Evolutionary conservation across 768 basidiomycete species (phyloP).

Genomic region (Exsudoporus frostii): DNA sequence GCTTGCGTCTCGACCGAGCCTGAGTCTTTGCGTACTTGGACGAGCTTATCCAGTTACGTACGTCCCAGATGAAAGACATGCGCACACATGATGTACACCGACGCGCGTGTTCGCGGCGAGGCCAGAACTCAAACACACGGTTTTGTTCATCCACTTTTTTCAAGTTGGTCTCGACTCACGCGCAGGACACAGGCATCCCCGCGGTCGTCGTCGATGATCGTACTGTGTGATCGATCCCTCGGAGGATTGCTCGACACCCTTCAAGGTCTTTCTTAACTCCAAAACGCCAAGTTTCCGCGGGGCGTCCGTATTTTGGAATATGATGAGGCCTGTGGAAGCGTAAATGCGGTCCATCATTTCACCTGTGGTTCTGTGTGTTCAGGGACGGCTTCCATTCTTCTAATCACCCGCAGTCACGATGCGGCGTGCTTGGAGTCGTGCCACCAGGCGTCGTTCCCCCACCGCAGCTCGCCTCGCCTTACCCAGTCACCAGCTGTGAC

Average conservation of each 20-base stretch:
- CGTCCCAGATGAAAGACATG: conserved; percentile 2
- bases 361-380: not conserved
- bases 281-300: conserved; percentile 4
- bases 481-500: not conserved
- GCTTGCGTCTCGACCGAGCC: no score
- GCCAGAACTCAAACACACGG: not conserved
- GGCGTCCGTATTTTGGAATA: not conserved
- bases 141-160: not conserved
- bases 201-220: conserved; percentile 1
- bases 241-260: not conserved
- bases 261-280: not conserved
- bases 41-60: conserved; percentile 12
- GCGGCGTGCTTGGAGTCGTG: conserved; percentile 15
- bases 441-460: not conserved
- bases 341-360: not conserved
- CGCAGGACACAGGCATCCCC: not conserved
- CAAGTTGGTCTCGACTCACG: not conserved
- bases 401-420: conserved; percentile 5
- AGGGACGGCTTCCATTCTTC: conserved; percentile 22
- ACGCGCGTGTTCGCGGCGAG: conserved; percentile 19
- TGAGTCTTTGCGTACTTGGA: not conserved
- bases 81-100: conserved; percentile 4
- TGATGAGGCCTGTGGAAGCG: not conserved
- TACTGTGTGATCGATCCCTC: not conserved
- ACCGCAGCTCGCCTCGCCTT: conserved; percentile 21